phyloP scores from a whole-genome alignment of 2,329 filamentous ascomycete species.

The Pseudogymnoascus pannorum region DNA sequence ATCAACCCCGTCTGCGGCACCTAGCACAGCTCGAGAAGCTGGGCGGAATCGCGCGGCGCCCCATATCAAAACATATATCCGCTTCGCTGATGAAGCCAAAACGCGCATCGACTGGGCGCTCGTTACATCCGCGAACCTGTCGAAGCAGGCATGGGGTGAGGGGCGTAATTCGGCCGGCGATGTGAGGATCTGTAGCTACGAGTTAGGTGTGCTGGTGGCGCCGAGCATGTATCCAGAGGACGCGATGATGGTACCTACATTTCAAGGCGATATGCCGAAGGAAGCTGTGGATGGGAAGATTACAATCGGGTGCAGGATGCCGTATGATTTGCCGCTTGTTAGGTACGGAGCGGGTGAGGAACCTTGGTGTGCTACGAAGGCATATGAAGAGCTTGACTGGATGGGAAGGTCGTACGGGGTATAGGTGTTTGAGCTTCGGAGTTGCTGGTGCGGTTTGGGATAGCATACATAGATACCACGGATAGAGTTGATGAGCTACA shows the following conservation, averaged over 20 bases:
- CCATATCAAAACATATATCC: conserved; percentile 84
- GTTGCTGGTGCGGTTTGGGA: background rate
- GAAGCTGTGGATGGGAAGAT: conserved; percentile 22
- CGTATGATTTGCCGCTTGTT: conserved; percentile 72
- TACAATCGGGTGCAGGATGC: conserved; percentile 65
- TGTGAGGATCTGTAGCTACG: conserved; percentile 70
- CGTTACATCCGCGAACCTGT: conserved; percentile 84
- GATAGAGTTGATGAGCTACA: background rate
- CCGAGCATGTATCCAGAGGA: conserved; percentile 48
- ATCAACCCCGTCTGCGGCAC: conserved; percentile 12
- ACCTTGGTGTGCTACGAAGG: conserved; percentile 68
- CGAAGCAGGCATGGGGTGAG: conserved; percentile 83
- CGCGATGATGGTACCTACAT: conserved; percentile 58
- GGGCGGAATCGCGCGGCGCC: conserved; percentile 66
- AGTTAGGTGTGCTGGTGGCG: conserved; percentile 79
- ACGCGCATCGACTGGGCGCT: conserved; percentile 71
- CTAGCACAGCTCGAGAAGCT: conserved; percentile 35
- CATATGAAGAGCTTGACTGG: conserved; percentile 56
- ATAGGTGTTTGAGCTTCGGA: background rate
- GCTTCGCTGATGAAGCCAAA: conserved; percentile 40
- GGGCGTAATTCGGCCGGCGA: conserved; percentile 47
- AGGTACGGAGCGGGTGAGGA: conserved; percentile 55
- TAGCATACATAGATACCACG: background rate
- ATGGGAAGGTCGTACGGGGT: conserved; percentile 30
- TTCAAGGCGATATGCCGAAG: conserved; percentile 51